A percentile compares a stretch with the other conserved stretches of the same genome.
Evolutionary conservation across 2,329 filamentous ascomycete species (phyloP).

Genomic region (Alternaria infectoria): DNA sequence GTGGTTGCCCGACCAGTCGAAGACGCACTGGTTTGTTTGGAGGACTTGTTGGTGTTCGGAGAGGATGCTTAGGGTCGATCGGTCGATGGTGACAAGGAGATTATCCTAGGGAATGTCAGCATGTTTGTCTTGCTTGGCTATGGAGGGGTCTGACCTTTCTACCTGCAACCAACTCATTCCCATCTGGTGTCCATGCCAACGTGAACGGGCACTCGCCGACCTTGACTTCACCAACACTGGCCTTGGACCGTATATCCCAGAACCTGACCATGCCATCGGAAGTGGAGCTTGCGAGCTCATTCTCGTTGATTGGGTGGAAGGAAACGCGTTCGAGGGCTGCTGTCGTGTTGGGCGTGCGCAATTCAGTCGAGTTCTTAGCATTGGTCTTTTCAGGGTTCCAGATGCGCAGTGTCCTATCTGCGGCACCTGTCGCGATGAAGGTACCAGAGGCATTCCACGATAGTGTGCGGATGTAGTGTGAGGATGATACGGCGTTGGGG

Average conservation of each 20-base stretch:
- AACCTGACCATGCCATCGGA: slow-evolving; percentile 76
- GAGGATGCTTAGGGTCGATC: slow-evolving; percentile 62
- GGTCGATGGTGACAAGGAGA: slow-evolving; percentile 67
- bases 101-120: slow-evolving; percentile 58
- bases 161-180: slow-evolving; percentile 72
- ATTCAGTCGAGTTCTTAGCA: slow-evolving; percentile 75
- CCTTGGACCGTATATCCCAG: slow-evolving; percentile 79
- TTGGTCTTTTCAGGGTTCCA: slow-evolving; percentile 82
- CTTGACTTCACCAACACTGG: slow-evolving; percentile 72
- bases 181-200: slow-evolving; percentile 76
- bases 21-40: slow-evolving; percentile 75
- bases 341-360: slow-evolving; percentile 65
- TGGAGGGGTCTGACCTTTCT: slow-evolving; percentile 65
- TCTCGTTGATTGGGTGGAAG: slow-evolving; percentile 78
- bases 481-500: slow-evolving; percentile 40
- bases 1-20: slow-evolving; percentile 75
- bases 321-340: slow-evolving; percentile 71
- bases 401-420: slow-evolving; percentile 73
- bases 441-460: slow-evolving; percentile 89
- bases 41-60: slow-evolving; percentile 66
- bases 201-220: slow-evolving; percentile 68
- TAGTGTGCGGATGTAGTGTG: slow-evolving; percentile 68
- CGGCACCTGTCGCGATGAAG: slow-evolving; percentile 80
- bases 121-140: not conserved
- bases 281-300: slow-evolving; percentile 76